A percentile compares a stretch with the other conserved stretches of the same genome.
These are phyloP conservation scores for Ustilago hordei DNA, from an alignment of 1,284 basidiomycete species.

Conservation along the genomic window DNA sequence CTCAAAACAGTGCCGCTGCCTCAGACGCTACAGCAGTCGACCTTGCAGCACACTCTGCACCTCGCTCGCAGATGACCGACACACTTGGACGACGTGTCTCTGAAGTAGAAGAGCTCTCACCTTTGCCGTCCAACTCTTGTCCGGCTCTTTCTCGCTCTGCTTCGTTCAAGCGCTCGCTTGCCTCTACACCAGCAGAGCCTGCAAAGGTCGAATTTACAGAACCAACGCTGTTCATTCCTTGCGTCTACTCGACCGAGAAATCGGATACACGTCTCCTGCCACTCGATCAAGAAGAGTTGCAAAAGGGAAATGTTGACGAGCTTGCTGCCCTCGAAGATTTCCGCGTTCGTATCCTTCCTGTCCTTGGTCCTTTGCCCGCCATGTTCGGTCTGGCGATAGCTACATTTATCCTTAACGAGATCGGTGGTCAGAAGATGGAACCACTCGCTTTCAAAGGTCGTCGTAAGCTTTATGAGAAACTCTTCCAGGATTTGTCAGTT, in stretches of 20 bases:
- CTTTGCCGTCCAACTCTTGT: constrained; percentile 31
- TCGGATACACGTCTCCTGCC: constrained; percentile 85
- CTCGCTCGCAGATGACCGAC: constrained; percentile 14
- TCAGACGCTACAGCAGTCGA: constrained; percentile 47
- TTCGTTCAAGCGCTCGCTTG: constrained; percentile 31
- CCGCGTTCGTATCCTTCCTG: constrained; percentile 87
- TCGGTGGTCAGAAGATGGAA: constrained; percentile 63
- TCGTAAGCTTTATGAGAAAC: constrained; percentile 63
- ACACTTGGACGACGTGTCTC: constrained; percentile 26
- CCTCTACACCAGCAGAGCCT: constrained; percentile 17
- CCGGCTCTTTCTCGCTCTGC: constrained; percentile 38
- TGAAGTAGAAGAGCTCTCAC: constrained; percentile 46
- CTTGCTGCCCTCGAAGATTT: constrained; percentile 93
- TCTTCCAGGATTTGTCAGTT: constrained; percentile 45
- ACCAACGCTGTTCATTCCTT: constrained; percentile 57
- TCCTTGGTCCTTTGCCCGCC: constrained; percentile 75
- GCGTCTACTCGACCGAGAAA: constrained; percentile 94
- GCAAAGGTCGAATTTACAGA: constrained; percentile 22
- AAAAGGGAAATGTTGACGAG: constrained; percentile 89
- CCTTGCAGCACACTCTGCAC: constrained; percentile 29
- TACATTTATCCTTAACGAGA: constrained; percentile 66
- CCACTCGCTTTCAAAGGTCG: constrained; percentile 63
- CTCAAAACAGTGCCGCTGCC: constrained; percentile 40
- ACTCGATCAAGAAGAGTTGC: constrained; percentile 89
- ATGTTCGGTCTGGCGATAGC: constrained; percentile 68